These are phyloP conservation scores for Immersiella caudata DNA, from an alignment of 495 filamentous ascomycete species.

Conservation along the genomic window DNA sequence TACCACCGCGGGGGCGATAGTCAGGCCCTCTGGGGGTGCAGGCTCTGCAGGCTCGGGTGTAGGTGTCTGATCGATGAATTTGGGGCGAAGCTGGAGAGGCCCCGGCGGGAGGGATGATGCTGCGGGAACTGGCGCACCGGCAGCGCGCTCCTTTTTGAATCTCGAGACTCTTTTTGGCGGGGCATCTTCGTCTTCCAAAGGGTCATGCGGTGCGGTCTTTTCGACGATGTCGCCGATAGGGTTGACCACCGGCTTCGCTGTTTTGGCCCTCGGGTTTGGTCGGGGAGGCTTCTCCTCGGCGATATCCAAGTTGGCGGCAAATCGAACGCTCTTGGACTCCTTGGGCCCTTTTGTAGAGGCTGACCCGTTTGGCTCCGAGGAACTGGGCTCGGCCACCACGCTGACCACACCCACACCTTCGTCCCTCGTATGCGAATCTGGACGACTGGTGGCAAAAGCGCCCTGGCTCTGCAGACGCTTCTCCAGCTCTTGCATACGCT, in stretches of 20 bases:
- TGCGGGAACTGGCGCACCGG: conserved; percentile 14
- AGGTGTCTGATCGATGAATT: conserved; percentile 23
- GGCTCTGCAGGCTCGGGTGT: conserved; percentile 36
- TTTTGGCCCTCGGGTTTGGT: conserved; percentile 40
- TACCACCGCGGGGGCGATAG: conserved; percentile 60
- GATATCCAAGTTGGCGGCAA: conserved; percentile 76
- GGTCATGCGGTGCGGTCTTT: conserved; percentile 47
- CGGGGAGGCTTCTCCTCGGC: conserved; percentile 39
- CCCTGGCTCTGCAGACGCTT: conserved; percentile 63
- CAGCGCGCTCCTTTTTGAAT: conserved; percentile 47
- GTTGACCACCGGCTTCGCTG: conserved; percentile 40
- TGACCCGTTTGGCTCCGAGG: not conserved
- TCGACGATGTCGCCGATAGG: conserved; percentile 56
- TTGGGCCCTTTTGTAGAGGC: not conserved
- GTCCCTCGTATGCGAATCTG: conserved; percentile 21
- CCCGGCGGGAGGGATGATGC: conserved; percentile 33
- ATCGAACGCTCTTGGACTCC: conserved; percentile 74
- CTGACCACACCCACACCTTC: conserved; percentile 32
- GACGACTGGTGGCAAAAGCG: conserved; percentile 27
- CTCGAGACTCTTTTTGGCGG: conserved; percentile 48
- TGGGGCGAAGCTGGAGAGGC: conserved; percentile 36
- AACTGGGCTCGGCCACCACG: conserved; percentile 19
- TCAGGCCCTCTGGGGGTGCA: conserved; percentile 59
- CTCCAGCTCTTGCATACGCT: conserved; percentile 83
- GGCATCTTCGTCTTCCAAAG: conserved; percentile 25